phyloP scores from a whole-genome alignment of 768 basidiomycete genomes.

The Sporobolomyces pararoseus region DNA sequence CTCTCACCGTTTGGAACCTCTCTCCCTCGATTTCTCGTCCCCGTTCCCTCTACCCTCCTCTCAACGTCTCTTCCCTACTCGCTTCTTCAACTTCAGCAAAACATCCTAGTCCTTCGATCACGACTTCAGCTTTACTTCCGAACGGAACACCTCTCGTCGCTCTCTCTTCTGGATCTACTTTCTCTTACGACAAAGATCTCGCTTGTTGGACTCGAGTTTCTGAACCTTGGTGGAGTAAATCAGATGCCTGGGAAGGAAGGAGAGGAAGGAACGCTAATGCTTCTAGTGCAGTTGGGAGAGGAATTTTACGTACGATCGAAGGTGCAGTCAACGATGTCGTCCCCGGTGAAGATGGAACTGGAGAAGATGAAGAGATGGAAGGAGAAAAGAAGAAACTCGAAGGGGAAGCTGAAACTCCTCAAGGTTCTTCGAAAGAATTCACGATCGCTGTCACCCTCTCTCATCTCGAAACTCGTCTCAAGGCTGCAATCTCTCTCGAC shows the following conservation, averaged over 20 bases:
- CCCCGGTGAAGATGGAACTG: conserved; percentile 13
- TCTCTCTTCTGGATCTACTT: conserved; percentile 70
- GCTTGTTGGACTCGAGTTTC: conserved; percentile 69
- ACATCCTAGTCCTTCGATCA: conserved; percentile 52
- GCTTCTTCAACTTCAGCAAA: conserved; percentile 55
- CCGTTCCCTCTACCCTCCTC: conserved; percentile 62
- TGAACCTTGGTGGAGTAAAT: conserved; percentile 80
- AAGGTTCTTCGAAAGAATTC: conserved; percentile 25
- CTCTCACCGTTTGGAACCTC: conserved; percentile 68
- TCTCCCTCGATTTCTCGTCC: conserved; percentile 57
- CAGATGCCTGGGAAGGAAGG: conserved; percentile 75
- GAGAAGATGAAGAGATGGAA: not conserved
- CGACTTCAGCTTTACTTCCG: conserved; percentile 64
- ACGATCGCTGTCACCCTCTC: conserved; percentile 68
- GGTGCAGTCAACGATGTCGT: conserved; percentile 44
- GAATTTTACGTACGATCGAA: conserved; percentile 41
- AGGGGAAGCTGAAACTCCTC: conserved; percentile 1
- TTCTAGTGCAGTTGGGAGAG: conserved; percentile 12
- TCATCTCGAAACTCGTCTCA: conserved; percentile 78
- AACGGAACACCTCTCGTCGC: conserved; percentile 76
- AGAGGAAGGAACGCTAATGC: conserved; percentile 30
- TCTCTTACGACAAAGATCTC: conserved; percentile 70
- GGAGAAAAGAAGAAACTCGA: not conserved
- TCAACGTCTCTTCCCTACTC: conserved; percentile 62
- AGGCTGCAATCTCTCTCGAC: conserved; percentile 68